Evolutionary conservation across 2,329 filamentous ascomycete genomes (phyloP).

Genomic region (Chalaropsis thielavioides): DNA sequence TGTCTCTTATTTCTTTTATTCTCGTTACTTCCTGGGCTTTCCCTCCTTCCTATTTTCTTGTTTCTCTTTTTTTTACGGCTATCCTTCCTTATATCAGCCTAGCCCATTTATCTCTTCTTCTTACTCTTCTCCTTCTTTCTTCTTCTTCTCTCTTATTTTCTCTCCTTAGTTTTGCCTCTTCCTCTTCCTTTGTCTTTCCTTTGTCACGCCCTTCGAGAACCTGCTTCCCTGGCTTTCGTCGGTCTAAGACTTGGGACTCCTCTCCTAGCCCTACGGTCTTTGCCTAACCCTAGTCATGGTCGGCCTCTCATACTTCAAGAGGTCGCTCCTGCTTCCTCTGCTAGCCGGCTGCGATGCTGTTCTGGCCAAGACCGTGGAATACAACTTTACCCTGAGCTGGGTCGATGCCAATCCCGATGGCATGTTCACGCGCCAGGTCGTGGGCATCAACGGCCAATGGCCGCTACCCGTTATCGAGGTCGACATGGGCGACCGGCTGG

Average conservation of each 20-base stretch:
- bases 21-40: not conserved
- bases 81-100: not conserved
- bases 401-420: slow-evolving; percentile 48
- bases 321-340: slow-evolving; percentile 16
- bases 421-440: slow-evolving; percentile 37
- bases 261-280: not conserved
- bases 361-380: slow-evolving; percentile 31
- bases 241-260: not conserved
- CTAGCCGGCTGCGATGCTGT: slow-evolving; percentile 21
- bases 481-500: slow-evolving; percentile 36
- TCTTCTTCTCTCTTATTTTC: not conserved
- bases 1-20: not conserved
- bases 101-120: not conserved
- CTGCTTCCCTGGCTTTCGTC: not conserved
- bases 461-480: slow-evolving; percentile 46
- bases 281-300: slow-evolving; percentile 9
- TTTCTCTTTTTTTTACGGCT: not conserved
- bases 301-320: not conserved
- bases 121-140: not conserved
- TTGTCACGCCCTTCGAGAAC: not conserved
- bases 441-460: slow-evolving; percentile 53
- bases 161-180: not conserved
- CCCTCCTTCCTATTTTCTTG: not conserved
- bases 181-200: not conserved
- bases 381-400: slow-evolving; percentile 48